Evolutionary conservation across 805 yeast genomes (phyloP).

Genomic region (Candida caryicola): DNA sequence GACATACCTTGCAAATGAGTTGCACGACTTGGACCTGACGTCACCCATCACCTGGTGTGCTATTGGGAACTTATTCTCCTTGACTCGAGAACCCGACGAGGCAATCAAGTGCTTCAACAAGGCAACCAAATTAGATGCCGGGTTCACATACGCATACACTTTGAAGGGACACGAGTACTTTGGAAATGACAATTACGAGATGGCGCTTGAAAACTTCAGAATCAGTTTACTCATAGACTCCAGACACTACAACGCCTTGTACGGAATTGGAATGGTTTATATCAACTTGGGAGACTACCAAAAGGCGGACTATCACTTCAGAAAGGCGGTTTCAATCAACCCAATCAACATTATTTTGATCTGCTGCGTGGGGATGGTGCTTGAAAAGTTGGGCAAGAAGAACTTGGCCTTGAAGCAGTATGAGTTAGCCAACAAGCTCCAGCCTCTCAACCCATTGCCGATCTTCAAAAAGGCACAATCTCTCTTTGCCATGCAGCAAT

Average conservation of each 20-base stretch:
- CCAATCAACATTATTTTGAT: conserved; percentile 86
- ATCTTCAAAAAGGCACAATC: conserved; percentile 86
- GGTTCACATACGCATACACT: conserved; percentile 85
- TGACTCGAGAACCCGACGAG: conserved; percentile 80
- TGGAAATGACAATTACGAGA: conserved; percentile 84
- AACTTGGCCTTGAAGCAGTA: conserved; percentile 78
- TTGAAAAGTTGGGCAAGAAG: conserved; percentile 69
- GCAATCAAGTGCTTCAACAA: conserved; percentile 84
- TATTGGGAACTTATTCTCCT: conserved; percentile 83
- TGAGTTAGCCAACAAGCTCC: conserved; percentile 76
- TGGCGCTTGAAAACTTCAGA: conserved; percentile 81
- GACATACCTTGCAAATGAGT: conserved; percentile 78
- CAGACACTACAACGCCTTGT: conserved; percentile 89
- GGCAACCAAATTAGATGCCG: conserved; percentile 65
- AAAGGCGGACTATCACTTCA: conserved; percentile 81
- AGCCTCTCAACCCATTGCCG: conserved; percentile 83
- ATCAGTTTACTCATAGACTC: conserved; percentile 73
- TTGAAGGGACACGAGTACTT: conserved; percentile 91
- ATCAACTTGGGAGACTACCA: conserved; percentile 80
- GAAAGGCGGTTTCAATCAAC: conserved; percentile 83
- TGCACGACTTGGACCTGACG: conserved; percentile 60
- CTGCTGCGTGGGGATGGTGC: conserved; percentile 91
- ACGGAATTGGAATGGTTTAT: conserved; percentile 93
- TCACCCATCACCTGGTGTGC: conserved; percentile 89
- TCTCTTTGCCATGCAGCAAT: conserved; percentile 66